Evolutionary conservation across 768 basidiomycete species (phyloP).

Genomic region (Plicaturopsis crispa): DNA sequence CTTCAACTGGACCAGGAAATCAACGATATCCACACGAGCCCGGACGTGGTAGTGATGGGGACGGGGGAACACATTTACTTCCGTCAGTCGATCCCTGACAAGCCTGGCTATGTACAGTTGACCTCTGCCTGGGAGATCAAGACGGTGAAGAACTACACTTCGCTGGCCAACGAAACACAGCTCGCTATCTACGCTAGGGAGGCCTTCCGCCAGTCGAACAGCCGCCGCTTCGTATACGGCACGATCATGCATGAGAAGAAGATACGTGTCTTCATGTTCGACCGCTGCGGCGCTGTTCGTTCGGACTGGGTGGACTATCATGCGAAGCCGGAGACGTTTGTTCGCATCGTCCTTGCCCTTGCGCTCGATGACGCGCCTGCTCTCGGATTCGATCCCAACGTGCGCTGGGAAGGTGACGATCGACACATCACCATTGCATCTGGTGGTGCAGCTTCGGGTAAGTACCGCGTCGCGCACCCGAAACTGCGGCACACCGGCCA

Average conservation of each 20-base stretch:
- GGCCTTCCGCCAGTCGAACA: conserved; percentile 12
- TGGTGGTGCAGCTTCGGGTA: too few species aligned
- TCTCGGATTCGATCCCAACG: conserved; percentile 15
- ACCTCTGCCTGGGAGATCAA: too few species aligned
- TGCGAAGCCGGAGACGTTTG: conserved; percentile 7
- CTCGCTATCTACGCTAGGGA: conserved; percentile 12
- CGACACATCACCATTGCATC: conserved; percentile 4
- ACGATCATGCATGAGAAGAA: conserved; percentile 9
- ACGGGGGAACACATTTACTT: too few species aligned
- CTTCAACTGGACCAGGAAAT: too few species aligned
- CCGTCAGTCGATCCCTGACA: too few species aligned
- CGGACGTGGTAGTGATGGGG: too few species aligned
- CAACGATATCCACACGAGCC: too few species aligned
- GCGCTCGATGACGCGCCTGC: conserved; percentile 8
- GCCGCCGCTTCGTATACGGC: conserved; percentile 13
- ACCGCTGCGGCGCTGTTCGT: conserved; percentile 12
- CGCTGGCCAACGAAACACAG: conserved; percentile 7
- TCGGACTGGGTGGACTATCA: conserved; percentile 12
- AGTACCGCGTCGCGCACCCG: too few species aligned
- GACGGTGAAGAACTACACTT: too few species aligned
- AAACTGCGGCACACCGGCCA: too few species aligned
- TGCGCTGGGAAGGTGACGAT: conserved; percentile 10
- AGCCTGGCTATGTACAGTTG: too few species aligned
- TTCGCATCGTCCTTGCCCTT: conserved; percentile 14
- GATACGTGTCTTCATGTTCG: conserved; percentile 12